Base-by-base conservation (phyloP, 2,329 filamentous ascomycete species). In the Neobulgaria alba region DNA sequence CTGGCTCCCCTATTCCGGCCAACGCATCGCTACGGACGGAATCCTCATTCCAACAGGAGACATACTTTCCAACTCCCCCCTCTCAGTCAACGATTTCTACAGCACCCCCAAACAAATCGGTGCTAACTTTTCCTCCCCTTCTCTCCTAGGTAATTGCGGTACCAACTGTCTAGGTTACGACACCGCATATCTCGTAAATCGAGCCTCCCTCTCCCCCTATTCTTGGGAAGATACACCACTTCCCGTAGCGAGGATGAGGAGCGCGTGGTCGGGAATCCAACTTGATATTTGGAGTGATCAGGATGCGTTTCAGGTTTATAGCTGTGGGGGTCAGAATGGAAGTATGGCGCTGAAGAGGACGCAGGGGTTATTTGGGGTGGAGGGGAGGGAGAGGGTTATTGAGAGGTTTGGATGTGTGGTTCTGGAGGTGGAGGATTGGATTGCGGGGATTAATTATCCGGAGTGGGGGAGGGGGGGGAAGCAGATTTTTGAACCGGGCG, bases 371-470 rank as follows among this genome's bases (percentile, higher is more conserved):
- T 62, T 67, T 46, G 68, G 74, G 46, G 63, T 73, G 45, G 48
- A 63, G 2, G 63, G 66, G 21, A 74, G 79, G 52, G 73, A 77
- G 3, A 69, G 79, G 29, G 74, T 73, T 5, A 81, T 87, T 18
- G 72, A 76, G 41, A 61, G 89, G 67, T 86, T 88, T 57, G 88
- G 86, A 21, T 95, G 90, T 62, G 58, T 95, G 18, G 90, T 95
- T 36, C 74, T 95, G 62, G 90, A 95, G 67, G 85, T 92, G 10
- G 77, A 95, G 69, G 88, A 92, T 61, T 95, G 79, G 76, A 94
- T 95, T 57, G 89, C 94, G 59, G 88, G 73, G 18, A 92, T 96
- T 65, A 95, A 95, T 65, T 76, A 93, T 54, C 89, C 89, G 0
- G 76, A 87, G 62, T 95, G 90, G 90, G 78, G 78, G 44, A 75